These are phyloP conservation scores for Fraxinus greggii DNA, from an alignment of 305 asterid species.

Conservation along the genomic window DNA sequence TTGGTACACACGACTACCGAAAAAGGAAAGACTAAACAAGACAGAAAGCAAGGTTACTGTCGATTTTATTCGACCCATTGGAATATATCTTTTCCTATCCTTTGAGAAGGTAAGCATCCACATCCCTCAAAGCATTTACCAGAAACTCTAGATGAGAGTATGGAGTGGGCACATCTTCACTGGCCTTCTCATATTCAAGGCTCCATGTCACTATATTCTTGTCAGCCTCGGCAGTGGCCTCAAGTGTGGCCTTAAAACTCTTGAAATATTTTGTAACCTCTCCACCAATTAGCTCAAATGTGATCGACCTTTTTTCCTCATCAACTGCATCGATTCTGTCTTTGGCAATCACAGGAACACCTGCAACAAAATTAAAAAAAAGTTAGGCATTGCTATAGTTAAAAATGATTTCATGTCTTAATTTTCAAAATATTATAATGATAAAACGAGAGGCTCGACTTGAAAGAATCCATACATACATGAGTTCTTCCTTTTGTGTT, in stretches of 20 bases:
- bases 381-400: background rate
- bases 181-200: slow-evolving; percentile 54
- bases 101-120: slow-evolving; percentile 48
- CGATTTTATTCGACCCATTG: background rate
- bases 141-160: slow-evolving; percentile 45
- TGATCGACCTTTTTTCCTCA: slow-evolving; percentile 41
- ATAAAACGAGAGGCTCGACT: background rate
- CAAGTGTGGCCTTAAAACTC: slow-evolving; percentile 42
- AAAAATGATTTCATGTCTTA: background rate
- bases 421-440: background rate
- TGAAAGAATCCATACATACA: background rate
- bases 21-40: background rate
- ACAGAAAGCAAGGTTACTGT: background rate
- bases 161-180: slow-evolving; percentile 43
- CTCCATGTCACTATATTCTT: slow-evolving; percentile 41
- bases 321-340: slow-evolving; percentile 52
- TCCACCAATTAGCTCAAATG: slow-evolving; percentile 53
- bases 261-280: slow-evolving; percentile 48
- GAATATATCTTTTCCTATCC: background rate
- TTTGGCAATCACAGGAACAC: slow-evolving; percentile 36
- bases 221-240: slow-evolving; percentile 12
- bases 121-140: slow-evolving; percentile 28
- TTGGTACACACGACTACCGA: too few species aligned
- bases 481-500: background rate
- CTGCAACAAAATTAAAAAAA: slow-evolving; percentile 5